Base-by-base conservation (phyloP, 192 early-diverging fungal genomes). In the Mortierella claussenii region DNA sequence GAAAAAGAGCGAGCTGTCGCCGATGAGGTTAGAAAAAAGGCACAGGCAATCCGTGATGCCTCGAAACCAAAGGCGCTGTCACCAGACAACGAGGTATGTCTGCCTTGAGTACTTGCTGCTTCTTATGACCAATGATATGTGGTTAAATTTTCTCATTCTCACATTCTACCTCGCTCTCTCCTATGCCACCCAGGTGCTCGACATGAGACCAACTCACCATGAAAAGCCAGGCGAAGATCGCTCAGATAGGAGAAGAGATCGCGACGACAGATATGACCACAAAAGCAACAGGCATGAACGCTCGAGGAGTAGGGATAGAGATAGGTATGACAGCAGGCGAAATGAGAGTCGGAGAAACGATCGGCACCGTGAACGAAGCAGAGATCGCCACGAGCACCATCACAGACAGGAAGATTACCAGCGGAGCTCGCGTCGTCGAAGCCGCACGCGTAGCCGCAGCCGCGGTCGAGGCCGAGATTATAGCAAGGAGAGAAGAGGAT, bases 1-100 rank as follows among this genome's bases (percentile, higher is more conserved):
- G 80, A 76, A 23, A 79, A 81, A 46, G 80, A 80, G 11, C 69
- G 69, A 27, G 75, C 62, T 20, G 61, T 61, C 28, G 54, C 67
- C 15, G 53, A 63, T n/a, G 79, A 82, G n/a, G 63, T 81, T 51
- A 75, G 79, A 26, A 60, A 73, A 37, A 71, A 76, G 10, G 78
- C 69, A 12, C 55, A 33, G 46, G 61, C 24, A 11, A 65, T 79
- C 33, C 50, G 43, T 31, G 48, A 67, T 33, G 55, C 56, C 12
- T 45, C 42, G n/a, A 49, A 60, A 30, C 74, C 69, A 28, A 67
- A 53, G 10, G 63, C 65, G 31, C 40, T 50, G 28, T 59, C 50
- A 50, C 33, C 68, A 23, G 55, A 40, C 36, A 61, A 46, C 17
- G 31, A 18, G 42, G 70, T 74, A 74, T 28, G 45, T 2, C 28